Conservation (phyloP, 441 rosid genomes). For the Populus tomentosa region DNA sequence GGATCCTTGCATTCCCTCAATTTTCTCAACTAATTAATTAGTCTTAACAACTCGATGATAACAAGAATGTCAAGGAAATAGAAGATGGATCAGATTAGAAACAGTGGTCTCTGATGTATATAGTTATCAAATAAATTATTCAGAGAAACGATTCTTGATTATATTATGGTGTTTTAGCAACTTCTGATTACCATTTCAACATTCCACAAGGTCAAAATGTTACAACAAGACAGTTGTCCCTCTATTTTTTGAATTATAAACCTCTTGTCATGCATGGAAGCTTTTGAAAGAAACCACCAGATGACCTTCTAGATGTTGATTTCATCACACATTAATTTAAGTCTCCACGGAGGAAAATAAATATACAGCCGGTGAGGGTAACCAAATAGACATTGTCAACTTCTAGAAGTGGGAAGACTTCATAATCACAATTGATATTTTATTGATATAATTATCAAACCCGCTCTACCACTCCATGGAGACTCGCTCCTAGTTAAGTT, state of each 20-base stretch:
- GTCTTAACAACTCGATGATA: background rate
- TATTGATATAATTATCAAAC: background rate
- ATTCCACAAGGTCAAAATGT: background rate
- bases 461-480: no score
- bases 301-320: background rate
- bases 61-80: background rate
- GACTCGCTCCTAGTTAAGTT: no score
- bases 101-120: background rate
- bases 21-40: background rate
- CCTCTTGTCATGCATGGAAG: background rate
- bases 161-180: background rate
- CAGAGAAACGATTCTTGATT: background rate
- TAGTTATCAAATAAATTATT: background rate
- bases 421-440: background rate
- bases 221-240: background rate
- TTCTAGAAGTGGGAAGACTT: slow-evolving; percentile 22
- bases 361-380: background rate
- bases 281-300: no score
- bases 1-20: background rate
- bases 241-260: background rate
- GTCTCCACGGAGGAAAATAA: background rate
- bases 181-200: background rate
- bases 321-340: background rate
- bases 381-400: slow-evolving; percentile 1
- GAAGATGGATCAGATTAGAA: background rate